Evolutionary conservation across 106 monocot genomes (phyloP).

Genomic region (Dendrobium huoshanense): DNA sequence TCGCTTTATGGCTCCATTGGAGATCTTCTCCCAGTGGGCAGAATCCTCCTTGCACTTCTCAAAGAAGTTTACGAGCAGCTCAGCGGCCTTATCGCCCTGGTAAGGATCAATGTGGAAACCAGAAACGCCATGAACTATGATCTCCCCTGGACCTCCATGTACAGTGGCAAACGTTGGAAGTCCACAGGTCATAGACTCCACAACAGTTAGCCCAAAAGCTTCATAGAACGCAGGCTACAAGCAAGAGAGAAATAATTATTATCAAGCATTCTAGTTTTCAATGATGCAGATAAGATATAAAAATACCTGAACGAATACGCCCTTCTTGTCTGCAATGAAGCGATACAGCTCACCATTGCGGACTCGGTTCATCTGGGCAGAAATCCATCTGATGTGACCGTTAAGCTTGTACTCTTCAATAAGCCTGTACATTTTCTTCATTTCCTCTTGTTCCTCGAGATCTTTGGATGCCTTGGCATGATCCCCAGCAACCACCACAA

Average conservation of each 20-base stretch:
- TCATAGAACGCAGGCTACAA: conserved; percentile 67
- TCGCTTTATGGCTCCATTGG: conserved; percentile 40
- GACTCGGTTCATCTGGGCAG: conserved; percentile 73
- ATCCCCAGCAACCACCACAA: conserved; percentile 71
- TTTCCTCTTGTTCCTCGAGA: conserved; percentile 57
- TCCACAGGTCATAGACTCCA: conserved; percentile 75
- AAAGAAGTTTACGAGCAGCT: conserved; percentile 48
- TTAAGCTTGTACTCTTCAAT: conserved; percentile 66
- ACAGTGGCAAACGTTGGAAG: conserved; percentile 67
- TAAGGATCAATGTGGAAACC: conserved; percentile 78
- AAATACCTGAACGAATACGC: conserved; percentile 63
- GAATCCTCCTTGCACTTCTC: conserved; percentile 52
- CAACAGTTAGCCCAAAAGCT: conserved; percentile 71
- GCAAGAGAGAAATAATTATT: neutral
- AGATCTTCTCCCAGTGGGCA: conserved; percentile 51
- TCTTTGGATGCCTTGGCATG: conserved; percentile 65
- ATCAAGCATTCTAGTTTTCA: neutral
- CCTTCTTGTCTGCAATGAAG: conserved; percentile 55
- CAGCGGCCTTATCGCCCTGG: conserved; percentile 53
- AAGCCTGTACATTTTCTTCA: conserved; percentile 60
- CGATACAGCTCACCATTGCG: conserved; percentile 76
- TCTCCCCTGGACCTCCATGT: conserved; percentile 57
- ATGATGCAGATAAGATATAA: neutral
- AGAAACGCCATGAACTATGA: conserved; percentile 57
- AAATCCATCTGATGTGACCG: conserved; percentile 76